Percentiles rank a stretch among this genome's conserved stretches.
phyloP scores from a whole-genome alignment of 2,329 filamentous ascomycete genomes.

The Phoma sp. region DNA sequence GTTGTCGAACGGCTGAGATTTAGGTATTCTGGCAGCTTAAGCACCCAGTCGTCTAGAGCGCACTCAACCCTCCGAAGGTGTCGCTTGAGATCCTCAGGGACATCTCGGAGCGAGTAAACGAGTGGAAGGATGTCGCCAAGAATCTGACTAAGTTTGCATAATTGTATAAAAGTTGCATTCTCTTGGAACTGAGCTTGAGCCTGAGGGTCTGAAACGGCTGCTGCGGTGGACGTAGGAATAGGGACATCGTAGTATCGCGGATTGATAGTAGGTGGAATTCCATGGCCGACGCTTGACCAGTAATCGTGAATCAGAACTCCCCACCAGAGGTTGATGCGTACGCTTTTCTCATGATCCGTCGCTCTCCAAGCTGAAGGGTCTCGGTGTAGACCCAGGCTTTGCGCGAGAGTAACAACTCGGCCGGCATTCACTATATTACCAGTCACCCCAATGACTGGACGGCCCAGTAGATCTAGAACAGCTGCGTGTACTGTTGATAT shows the following conservation, averaged over 20 bases:
- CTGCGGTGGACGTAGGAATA: neutral
- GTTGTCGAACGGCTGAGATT: neutral
- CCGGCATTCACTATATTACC: constrained; percentile 31
- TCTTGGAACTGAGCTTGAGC: neutral
- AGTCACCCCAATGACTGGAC: constrained; percentile 25
- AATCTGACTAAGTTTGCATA: constrained; percentile 28
- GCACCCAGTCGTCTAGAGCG: constrained; percentile 21
- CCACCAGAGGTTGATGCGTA: constrained; percentile 31
- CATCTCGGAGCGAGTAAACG: constrained; percentile 22
- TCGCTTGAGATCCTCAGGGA: constrained; percentile 9
- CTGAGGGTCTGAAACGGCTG: neutral
- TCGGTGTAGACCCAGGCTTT: constrained; percentile 27
- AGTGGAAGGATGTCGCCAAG: constrained; percentile 24
- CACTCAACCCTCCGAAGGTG: constrained; percentile 20
- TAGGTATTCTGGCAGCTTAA: constrained; percentile 17
- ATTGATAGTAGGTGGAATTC: constrained; percentile 26
- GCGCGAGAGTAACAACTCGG: constrained; percentile 27
- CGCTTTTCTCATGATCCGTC: constrained; percentile 22
- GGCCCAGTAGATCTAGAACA: constrained; percentile 27
- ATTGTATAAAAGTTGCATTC: constrained; percentile 18
- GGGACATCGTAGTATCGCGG: constrained; percentile 24
- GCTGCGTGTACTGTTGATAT: constrained; percentile 28
- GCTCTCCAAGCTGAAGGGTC: constrained; percentile 23
- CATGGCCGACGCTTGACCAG: constrained; percentile 31
- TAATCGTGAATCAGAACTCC: constrained; percentile 29